These are phyloP conservation scores for Cystobasidium pallidum DNA, from an alignment of 1,284 basidiomycete genomes.

Conservation along the genomic window DNA sequence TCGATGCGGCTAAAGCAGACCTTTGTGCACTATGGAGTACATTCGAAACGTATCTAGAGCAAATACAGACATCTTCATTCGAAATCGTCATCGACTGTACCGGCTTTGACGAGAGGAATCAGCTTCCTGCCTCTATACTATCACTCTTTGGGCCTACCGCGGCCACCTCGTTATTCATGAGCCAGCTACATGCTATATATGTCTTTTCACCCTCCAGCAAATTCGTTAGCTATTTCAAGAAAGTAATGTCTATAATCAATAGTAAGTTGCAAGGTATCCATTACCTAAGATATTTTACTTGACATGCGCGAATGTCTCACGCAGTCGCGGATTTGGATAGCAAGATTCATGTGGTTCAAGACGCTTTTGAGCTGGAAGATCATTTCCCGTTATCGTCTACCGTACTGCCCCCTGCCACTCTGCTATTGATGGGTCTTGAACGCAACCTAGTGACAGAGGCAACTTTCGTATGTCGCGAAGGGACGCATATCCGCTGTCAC, in stretches of 20 bases:
- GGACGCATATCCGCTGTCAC: neutral
- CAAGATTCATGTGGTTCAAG: constrained; percentile 22
- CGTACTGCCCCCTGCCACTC: constrained; percentile 3
- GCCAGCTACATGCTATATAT: neutral
- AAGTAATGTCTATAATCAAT: neutral
- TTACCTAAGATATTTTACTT: neutral
- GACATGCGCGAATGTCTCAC: neutral
- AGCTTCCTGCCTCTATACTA: neutral
- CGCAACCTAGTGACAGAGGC: neutral
- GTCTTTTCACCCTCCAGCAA: constrained; percentile 11
- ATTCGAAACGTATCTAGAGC: constrained; percentile 65
- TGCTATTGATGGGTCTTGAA: neutral
- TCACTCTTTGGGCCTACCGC: neutral
- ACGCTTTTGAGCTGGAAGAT: constrained; percentile 33
- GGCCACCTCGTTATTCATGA: too few relatives aligned
- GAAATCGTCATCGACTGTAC: constrained; percentile 50
- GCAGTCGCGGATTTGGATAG: constrained; percentile 6
- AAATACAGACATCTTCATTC: constrained; percentile 24
- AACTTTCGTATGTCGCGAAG: constrained; percentile 1
- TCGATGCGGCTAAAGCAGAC: constrained; percentile 81
- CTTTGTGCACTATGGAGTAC: constrained; percentile 78
- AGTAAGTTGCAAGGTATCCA: neutral
- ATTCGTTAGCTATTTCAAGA: constrained; percentile 20
- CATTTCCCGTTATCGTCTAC: constrained; percentile 10
- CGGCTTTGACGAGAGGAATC: constrained; percentile 29